Base-by-base conservation (phyloP, 805 yeast genomes). In the Cyberlindnera misumaiensis region DNA sequence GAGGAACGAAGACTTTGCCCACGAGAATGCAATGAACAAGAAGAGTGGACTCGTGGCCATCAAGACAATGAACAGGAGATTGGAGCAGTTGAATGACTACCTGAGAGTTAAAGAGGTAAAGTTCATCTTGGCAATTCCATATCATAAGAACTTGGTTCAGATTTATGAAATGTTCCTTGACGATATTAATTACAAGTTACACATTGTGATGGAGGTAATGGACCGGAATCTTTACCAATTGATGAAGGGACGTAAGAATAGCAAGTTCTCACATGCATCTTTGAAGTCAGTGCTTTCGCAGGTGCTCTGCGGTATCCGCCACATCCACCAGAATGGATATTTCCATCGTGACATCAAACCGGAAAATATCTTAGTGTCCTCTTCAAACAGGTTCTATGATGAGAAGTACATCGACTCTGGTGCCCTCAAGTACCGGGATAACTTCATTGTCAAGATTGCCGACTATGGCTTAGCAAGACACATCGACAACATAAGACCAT, bases 301-400 rank as follows among this genome's bases (percentile, higher is more conserved):
- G 57, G 58, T 89, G 1, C 64, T 86, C 41, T 68, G 73, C 40
- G 98, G 93, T 4, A 69, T 89, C 22, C 73, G 77, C 40, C 97
- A 90, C 58, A 87, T 90, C 39, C 98, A 86, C 53, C 56, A 60
- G 20, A 64, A 69, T 49, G 72, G 73, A 10, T 85, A 70, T 53
- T 80, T 80, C 53, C 97, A 90, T 58, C 73, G 98, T 41, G 98
- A 90, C 65, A 71, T 90, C 35, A 90, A 90, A 60, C 97, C 98
- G 0, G 97, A 90, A 53, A 90, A 90, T 59, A 81, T 90, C 18
- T 70, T 90, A 48, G 75, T 89, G 4, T 68, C 79, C 28, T 76
- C 80, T 16, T 62, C 81, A 5, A 59, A 62, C 29, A 68, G 68
- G 35, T 82, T 72, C 51, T 81, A 73, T 56, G 59, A 61, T 56